phyloP scores from a whole-genome alignment of 768 basidiomycete species.

The Hygrophorus russula region DNA sequence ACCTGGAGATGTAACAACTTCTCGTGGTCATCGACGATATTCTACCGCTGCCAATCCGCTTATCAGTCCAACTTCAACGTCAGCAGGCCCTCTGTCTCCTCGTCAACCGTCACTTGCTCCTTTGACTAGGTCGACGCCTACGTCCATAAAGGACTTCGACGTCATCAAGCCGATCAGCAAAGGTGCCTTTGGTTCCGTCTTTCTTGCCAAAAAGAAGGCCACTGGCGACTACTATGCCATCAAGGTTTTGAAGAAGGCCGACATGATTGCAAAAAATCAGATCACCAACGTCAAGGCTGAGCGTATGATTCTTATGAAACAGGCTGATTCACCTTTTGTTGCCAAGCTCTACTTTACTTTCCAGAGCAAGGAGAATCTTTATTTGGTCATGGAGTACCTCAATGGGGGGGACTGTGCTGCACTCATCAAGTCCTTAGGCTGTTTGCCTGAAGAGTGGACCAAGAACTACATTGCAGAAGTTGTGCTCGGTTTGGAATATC shows the following conservation, averaged over 20 bases:
- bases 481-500: conserved; percentile 86
- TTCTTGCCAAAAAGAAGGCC: conserved; percentile 94
- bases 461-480: conserved; percentile 95
- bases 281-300: conserved; percentile 99
- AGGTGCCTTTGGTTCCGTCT: conserved; percentile 97
- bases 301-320: conserved; percentile 99
- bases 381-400: conserved; percentile 98
- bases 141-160: conserved; percentile 98
- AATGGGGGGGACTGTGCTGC: conserved; percentile 98
- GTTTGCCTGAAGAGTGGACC: conserved; percentile 92
- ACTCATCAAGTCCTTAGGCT: conserved; percentile 91
- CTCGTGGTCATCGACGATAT: conserved; percentile 57
- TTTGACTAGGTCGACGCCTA: conserved; percentile 65
- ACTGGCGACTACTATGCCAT: conserved; percentile 99
- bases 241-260: conserved; percentile 99
- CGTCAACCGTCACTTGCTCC: conserved; percentile 73
- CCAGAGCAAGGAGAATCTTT: conserved; percentile 98
- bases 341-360: conserved; percentile 98
- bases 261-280: conserved; percentile 99
- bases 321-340: conserved; percentile 96
- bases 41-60: conserved; percentile 56
- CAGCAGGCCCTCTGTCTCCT: conserved; percentile 63
- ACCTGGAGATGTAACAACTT: conserved; percentile 35
- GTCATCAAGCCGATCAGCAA: conserved; percentile 99
- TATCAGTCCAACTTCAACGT: conserved; percentile 37